Evolutionary conservation across 1,284 basidiomycete species (phyloP), one percentile per base, ranked within the genome.

Genomic region (Irpex sp.): DNA sequence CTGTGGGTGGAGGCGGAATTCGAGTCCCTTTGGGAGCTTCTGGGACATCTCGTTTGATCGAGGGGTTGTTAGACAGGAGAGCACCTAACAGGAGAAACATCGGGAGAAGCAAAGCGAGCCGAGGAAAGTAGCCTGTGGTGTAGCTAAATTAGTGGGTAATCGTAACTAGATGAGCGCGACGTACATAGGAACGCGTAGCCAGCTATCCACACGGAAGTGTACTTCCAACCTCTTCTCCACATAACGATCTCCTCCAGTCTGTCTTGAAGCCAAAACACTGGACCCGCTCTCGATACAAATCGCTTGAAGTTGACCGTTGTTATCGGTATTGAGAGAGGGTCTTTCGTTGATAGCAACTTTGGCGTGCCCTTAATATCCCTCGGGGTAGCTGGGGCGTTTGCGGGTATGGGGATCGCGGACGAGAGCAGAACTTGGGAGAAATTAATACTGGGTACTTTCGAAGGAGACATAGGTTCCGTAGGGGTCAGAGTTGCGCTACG

Each of bases 211-310:
- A 82, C 79, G 8, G 76, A 66, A 0, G 90, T 92, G 47, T 84
- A 78, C 69, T 81, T 82, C 85, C 83, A 86, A 0, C 89, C 89
- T 60, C 80, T 79, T 72, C 81, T 86, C 90, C 91, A 93, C 64
- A 88, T 75, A 1, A 93, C 60, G 15, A 91, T 80, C 73, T 93
- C 90, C 70, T 93, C 90, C 17, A 88, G 68, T 1, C 90, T 76
- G 69, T 93, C 91, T 74, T 90, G 89, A 11, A 93, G 66, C 90
- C 90, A 93, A 68, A 92, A 92, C 5, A 91, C 75, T 0, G 88
- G 86, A 0, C 89, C 88, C 3, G 83, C 77, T 65, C 80, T 84
- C 5, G 83, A 79, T 1, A 92, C 81, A 64, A 93, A 93, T 6
- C 89, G 78, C 63, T 86, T 83, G 70, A 92, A 93, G 69, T 92